phyloP scores from a whole-genome alignment of 169 alveolate species.

The Miamiensis avidus region DNA sequence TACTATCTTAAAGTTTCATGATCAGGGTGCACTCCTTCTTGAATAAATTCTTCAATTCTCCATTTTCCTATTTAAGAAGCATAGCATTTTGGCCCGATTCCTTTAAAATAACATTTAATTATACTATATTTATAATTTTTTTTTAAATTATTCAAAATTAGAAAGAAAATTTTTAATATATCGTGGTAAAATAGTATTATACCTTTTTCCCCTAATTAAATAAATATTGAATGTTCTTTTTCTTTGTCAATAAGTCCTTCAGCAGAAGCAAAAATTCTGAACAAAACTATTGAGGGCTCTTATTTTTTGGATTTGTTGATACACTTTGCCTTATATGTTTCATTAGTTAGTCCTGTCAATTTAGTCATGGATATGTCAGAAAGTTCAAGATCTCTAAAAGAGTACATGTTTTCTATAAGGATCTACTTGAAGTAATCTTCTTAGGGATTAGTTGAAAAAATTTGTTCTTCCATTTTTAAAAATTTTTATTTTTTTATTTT shows the following conservation, averaged over 20 bases:
- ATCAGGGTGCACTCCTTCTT: constrained; percentile 13
- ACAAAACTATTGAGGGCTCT: too few species aligned
- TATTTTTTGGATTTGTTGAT: neutral
- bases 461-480: neutral
- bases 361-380: neutral
- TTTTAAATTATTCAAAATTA: too few species aligned
- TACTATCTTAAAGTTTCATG: neutral
- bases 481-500: too few species aligned
- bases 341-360: constrained; percentile 21
- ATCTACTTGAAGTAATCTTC: neutral
- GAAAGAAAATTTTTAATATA: too few species aligned
- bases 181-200: neutral
- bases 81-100: constrained; percentile 17
- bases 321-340: neutral
- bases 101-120: neutral
- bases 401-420: too few species aligned
- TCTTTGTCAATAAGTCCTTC: constrained; percentile 14
- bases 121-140: too few species aligned
- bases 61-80: constrained; percentile 14
- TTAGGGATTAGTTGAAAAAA: neutral
- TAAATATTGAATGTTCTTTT: constrained; percentile 14
- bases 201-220: constrained; percentile 1
- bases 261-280: constrained; percentile 16
- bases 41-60: constrained; percentile 24
- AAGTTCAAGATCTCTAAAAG: too few species aligned